Evolutionary conservation across 2,329 filamentous ascomycete species (phyloP).

Genomic region (Berkeleyomyces rouxiae): DNA sequence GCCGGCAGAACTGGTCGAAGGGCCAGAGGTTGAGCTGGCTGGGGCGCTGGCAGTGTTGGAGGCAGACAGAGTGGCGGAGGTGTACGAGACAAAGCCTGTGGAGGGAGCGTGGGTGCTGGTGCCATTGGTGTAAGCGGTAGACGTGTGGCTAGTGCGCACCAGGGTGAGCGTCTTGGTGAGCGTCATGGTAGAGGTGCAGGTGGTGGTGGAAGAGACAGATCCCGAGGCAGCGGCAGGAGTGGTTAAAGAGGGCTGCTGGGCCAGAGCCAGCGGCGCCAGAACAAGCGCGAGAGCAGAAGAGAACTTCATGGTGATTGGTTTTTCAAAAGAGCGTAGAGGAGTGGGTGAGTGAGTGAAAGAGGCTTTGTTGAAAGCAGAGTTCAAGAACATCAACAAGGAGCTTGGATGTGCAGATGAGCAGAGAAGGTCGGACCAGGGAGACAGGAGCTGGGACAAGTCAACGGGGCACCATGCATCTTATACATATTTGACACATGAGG

Average conservation of each 20-base stretch:
- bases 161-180: conserved; percentile 37
- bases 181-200: conserved; percentile 33
- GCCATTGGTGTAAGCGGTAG: conserved; percentile 23
- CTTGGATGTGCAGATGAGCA: not conserved
- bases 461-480: not conserved
- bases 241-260: conserved; percentile 19
- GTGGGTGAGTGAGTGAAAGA: not conserved
- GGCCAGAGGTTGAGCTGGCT: conserved; percentile 22
- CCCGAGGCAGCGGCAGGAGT: conserved; percentile 18
- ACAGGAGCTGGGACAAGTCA: not conserved
- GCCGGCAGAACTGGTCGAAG: conserved; percentile 22
- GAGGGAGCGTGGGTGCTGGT: conserved; percentile 19
- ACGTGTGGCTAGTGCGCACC: conserved; percentile 25
- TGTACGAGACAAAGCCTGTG: conserved; percentile 18
- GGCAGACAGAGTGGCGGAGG: conserved; percentile 17
- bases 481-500: not conserved
- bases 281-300: conserved; percentile 29
- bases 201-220: conserved; percentile 24
- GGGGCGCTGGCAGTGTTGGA: conserved; percentile 18
- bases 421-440: not conserved
- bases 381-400: not conserved
- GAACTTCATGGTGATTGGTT: conserved; percentile 22
- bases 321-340: not conserved
- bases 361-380: not conserved
- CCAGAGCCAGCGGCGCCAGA: conserved; percentile 38